Evolutionary conservation across 352 stramenopile species (phyloP).

Genomic region (Globisporangium heterothallicum): DNA sequence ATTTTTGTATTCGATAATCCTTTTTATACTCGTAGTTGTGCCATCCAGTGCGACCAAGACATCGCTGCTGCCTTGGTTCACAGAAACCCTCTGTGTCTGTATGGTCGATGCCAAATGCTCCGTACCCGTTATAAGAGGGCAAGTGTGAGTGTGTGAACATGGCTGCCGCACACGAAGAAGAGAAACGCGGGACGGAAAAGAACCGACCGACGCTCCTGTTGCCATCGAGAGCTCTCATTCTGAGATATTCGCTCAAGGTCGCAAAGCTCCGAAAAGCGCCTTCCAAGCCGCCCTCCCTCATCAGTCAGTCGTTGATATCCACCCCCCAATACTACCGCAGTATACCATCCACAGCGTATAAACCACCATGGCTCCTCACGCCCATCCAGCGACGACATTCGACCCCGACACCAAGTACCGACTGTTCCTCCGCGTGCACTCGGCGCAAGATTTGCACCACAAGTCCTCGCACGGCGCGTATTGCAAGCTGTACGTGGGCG

Average conservation of each 20-base stretch:
- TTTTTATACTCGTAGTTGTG: too few species aligned
- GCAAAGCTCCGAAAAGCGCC: background rate
- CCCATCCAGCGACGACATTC: background rate
- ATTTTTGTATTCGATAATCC: background rate
- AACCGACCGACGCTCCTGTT: background rate
- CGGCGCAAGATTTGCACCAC: constrained; percentile 37
- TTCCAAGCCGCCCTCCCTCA: too few species aligned
- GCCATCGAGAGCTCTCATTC: constrained; percentile 8
- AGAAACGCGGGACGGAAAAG: too few species aligned
- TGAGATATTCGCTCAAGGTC: constrained; percentile 1
- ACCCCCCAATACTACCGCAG: background rate
- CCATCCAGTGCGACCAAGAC: too few species aligned
- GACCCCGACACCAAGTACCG: constrained; percentile 25
- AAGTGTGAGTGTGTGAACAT: too few species aligned
- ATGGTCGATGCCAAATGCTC: too few species aligned
- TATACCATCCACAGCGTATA: background rate
- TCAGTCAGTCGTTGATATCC: too few species aligned
- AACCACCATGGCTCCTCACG: background rate
- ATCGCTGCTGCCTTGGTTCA: too few species aligned
- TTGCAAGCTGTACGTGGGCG: constrained; percentile 61
- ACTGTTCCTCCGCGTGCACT: constrained; percentile 51
- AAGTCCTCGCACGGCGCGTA: constrained; percentile 48
- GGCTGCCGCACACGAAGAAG: too few species aligned
- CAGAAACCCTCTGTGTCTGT: too few species aligned
- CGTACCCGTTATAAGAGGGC: too few species aligned